Percentiles rank a stretch among this genome's conserved stretches.
Conservation (phyloP, 2,329 filamentous ascomycete genomes). For the Ophiocordyceps camponoti-rufipedis region DNA sequence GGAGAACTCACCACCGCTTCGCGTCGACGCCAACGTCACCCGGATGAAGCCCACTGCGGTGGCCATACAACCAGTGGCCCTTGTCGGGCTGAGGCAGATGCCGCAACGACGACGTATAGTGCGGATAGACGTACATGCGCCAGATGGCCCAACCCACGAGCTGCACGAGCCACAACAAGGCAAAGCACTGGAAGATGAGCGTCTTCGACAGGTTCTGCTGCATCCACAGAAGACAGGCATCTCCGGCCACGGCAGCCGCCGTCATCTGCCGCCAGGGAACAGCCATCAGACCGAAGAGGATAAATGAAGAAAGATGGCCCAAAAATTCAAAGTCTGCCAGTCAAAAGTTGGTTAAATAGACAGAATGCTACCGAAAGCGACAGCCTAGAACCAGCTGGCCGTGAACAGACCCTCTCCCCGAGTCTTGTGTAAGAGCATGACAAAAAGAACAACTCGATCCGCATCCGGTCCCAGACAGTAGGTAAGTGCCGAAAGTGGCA, state of each 20-base stretch:
- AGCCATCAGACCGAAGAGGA: background rate
- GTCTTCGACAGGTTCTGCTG: background rate
- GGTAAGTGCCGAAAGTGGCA: too few species aligned
- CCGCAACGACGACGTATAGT: conserved; percentile 28
- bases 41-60: conserved; percentile 11
- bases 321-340: background rate
- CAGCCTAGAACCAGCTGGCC: too few species aligned
- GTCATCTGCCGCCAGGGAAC: background rate
- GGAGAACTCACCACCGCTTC: background rate
- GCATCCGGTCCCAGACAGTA: too few species aligned
- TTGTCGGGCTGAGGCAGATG: conserved; percentile 24
- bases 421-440: too few species aligned
- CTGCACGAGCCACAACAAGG: conserved; percentile 16
- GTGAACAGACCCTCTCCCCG: too few species aligned
- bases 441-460: too few species aligned
- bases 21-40: background rate
- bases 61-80: conserved; percentile 27
- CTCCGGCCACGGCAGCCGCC: background rate
- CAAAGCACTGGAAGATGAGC: conserved; percentile 5
- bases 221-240: background rate
- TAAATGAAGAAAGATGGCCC: background rate
- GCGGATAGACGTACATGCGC: conserved; percentile 26
- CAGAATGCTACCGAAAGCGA: too few species aligned
- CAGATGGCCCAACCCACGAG: conserved; percentile 18
- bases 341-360: too few species aligned